These are phyloP conservation scores for Eucalyptus rudis DNA, from an alignment of 345 rosid species.

Conservation along the genomic window DNA sequence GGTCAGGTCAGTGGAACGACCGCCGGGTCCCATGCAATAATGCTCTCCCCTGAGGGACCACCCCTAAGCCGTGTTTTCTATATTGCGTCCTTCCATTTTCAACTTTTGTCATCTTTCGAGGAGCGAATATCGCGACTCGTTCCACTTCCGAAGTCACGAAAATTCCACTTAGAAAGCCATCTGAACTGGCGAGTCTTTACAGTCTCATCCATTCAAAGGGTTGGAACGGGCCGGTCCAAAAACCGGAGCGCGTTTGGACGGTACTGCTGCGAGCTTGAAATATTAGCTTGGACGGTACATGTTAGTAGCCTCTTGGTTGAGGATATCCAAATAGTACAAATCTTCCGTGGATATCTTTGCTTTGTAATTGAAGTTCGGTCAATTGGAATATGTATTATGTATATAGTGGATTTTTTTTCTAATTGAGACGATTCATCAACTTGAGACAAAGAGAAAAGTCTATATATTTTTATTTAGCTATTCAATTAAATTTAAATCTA, in stretches of 20 bases:
- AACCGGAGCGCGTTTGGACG: neutral
- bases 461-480: too few species aligned
- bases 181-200: neutral
- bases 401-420: rapidly evolving
- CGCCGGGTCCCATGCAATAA: neutral
- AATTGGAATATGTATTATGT: too few species aligned
- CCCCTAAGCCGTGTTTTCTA: neutral
- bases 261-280: too few species aligned
- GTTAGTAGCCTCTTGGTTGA: too few species aligned
- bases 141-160: neutral
- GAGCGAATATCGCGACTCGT: neutral
- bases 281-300: too few species aligned
- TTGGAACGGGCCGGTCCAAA: neutral
- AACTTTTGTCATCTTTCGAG: neutral
- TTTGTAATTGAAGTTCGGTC: too few species aligned
- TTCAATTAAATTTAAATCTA: too few species aligned
- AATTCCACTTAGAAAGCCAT: neutral
- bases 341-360: too few species aligned
- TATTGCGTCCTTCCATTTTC: neutral
- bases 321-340: too few species aligned
- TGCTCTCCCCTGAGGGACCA: neutral
- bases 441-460: too few species aligned
- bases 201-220: neutral
- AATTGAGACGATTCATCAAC: too few species aligned
- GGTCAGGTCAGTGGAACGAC: neutral